A percentile compares a stretch with the other conserved stretches of the same genome.
Evolutionary conservation across 805 yeast genomes (phyloP).

Genomic region (Metschnikowia aberdeeniae): DNA sequence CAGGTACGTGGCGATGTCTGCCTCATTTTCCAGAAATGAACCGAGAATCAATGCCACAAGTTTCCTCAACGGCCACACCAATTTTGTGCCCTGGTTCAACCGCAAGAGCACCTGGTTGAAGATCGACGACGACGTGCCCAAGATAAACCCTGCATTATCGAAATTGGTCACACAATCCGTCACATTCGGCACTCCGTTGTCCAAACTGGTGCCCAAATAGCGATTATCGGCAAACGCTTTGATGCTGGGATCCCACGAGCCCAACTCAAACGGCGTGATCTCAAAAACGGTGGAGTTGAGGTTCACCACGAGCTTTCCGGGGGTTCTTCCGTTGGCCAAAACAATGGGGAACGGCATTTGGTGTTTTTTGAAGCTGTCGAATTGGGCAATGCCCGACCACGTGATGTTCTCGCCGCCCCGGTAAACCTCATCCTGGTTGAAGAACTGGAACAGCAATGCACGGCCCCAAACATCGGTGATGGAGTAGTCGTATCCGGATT

Average conservation of each 20-base stretch:
- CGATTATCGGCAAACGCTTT: slow-evolving; percentile 26
- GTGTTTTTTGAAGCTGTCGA: slow-evolving; percentile 24
- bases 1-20: slow-evolving; percentile 64
- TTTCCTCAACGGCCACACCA: slow-evolving; percentile 17
- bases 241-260: slow-evolving; percentile 41
- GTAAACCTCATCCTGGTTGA: slow-evolving; percentile 10
- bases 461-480: slow-evolving; percentile 20
- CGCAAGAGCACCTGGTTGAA: slow-evolving; percentile 65
- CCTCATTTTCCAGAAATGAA: slow-evolving; percentile 43
- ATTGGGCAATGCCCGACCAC: slow-evolving; percentile 23
- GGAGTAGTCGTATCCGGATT: slow-evolving; percentile 14
- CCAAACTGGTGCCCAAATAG: slow-evolving; percentile 28
- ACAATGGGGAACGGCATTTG: slow-evolving; percentile 69
- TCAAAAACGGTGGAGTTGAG: slow-evolving; percentile 61
- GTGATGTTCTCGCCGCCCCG: slow-evolving; percentile 19
- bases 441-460: slow-evolving; percentile 16
- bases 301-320: slow-evolving; percentile 52
- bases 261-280: slow-evolving; percentile 36
- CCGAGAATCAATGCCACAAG: slow-evolving; percentile 23
- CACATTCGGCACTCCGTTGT: slow-evolving; percentile 18
- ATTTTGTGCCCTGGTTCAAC: slow-evolving; percentile 39
- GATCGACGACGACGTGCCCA: slow-evolving; percentile 80
- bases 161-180: slow-evolving; percentile 25
- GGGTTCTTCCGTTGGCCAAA: slow-evolving; percentile 61
- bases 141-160: slow-evolving; percentile 59